Base-by-base conservation (phyloP, 78 protist species). In the Cavenderia fasciculata region DNA sequence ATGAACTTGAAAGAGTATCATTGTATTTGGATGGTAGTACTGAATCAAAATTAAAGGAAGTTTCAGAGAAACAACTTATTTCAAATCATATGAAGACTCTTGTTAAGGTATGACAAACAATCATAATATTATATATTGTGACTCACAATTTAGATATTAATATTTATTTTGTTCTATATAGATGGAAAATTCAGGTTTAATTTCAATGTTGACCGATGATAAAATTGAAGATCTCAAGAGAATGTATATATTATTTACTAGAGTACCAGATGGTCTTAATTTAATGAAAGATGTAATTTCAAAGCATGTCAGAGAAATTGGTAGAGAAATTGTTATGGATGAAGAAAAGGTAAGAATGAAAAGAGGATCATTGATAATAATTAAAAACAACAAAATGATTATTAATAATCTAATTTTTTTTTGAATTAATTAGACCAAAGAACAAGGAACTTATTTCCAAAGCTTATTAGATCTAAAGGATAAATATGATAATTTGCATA, bases 391-490 rank as follows among this genome's bases (percentile, higher is more conserved):
- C 1, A 72, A 40, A n/a, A 36, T 71, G 23, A 2, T 51, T 43
- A 59, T 21, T 34, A 19, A 73, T 85, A 18, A n/a, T 73, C 40
- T 68, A 0, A 2, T 34, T n/a, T 69, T 29, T 21, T 5, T 11
- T n/a, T 79, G 77, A 21, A 33, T 16, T 73, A 5, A 14, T 36
- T 31, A 90, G 74, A 66, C 76, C 47, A 84, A 91, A 65, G 62
- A 54, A 44, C 79, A 78, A 40, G 44, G 41, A 36, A 56, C 78
- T 43, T 56, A 62, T 56, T 89, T 97, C 68, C 95, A 89, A 62
- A 79, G 74, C 18, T 84, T 98, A 51, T 79, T 98, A 12, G 93
- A 86, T 56, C 63, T 96, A 70, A 96, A 96, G 85, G 95, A 68
- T 47, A 52, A 59, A 74, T 63, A 85, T 61, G 98, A 95, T 36